A percentile compares a stretch with the other conserved stretches of the same genome.
These are phyloP conservation scores for Pleurotus ostreatus DNA, from an alignment of 768 basidiomycete genomes.

Conservation along the genomic window DNA sequence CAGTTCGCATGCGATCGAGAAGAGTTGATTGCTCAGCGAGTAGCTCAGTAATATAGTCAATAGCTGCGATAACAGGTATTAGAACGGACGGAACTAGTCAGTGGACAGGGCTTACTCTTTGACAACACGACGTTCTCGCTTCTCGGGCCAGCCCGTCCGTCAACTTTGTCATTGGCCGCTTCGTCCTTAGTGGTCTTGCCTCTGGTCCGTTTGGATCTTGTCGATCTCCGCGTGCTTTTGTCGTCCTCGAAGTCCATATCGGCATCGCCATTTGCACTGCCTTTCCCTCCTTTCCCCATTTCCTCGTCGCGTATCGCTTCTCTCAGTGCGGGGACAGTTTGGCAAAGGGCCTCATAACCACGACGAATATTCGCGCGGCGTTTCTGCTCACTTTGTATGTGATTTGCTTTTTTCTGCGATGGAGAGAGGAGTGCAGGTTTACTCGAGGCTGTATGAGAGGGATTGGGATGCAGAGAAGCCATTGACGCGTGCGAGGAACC, in stretches of 20 bases:
- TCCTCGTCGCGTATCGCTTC: conserved; percentile 82
- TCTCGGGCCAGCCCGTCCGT: conserved; percentile 84
- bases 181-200: conserved; percentile 31
- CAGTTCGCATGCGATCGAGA: conserved; percentile 53
- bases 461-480: conserved; percentile 12
- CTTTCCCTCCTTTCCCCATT: conserved; percentile 33
- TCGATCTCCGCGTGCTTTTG: conserved; percentile 22
- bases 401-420: conserved; percentile 89
- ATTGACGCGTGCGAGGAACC: conserved; percentile 10
- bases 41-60: conserved; percentile 76
- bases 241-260: conserved; percentile 16
- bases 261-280: conserved; percentile 15
- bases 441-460: conserved; percentile 13
- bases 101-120: conserved; percentile 63
- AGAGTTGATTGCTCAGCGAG: conserved; percentile 57
- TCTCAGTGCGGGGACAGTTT: conserved; percentile 73
- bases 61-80: conserved; percentile 45
- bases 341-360: conserved; percentile 87
- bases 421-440: conserved; percentile 63
- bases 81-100: conserved; percentile 6
- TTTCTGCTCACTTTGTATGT: conserved; percentile 93
- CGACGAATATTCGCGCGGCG: conserved; percentile 85
- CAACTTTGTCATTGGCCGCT: conserved; percentile 59
- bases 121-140: conserved; percentile 88
- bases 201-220: conserved; percentile 46